phyloP scores from a whole-genome alignment of 495 filamentous ascomycete species.

The Niebla homalea region DNA sequence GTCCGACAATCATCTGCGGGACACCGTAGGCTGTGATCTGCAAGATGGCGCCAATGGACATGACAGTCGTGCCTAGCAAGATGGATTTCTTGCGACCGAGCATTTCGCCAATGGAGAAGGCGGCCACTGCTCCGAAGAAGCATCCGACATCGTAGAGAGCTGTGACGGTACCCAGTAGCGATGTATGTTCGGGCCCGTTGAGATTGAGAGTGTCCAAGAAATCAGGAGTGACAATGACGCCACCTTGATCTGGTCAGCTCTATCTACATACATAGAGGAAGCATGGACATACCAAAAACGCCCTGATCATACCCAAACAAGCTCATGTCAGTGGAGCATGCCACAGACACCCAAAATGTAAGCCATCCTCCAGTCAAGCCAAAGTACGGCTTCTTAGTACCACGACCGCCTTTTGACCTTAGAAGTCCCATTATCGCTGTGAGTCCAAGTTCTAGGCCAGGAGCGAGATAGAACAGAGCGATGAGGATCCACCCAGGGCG shows the following conservation, averaged over 20 bases:
- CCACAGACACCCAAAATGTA: conserved; percentile 43
- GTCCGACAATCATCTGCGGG: conserved; percentile 50
- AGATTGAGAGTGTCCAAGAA: conserved; percentile 41
- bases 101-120: conserved; percentile 44
- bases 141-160: conserved; percentile 47
- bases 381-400: conserved; percentile 32
- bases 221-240: conserved; percentile 42
- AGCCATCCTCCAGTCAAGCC: conserved; percentile 44
- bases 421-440: conserved; percentile 1
- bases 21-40: conserved; percentile 49
- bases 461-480: too few relatives aligned
- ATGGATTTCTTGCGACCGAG: conserved; percentile 47
- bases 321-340: conserved; percentile 44
- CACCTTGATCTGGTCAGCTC: conserved; percentile 22
- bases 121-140: conserved; percentile 20
- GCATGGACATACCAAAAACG: conserved; percentile 29
- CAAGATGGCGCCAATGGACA: conserved; percentile 48
- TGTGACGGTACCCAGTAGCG: conserved; percentile 42
- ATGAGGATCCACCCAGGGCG: too few relatives aligned
- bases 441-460: too few relatives aligned
- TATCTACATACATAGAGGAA: neutral
- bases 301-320: conserved; percentile 51
- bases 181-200: conserved; percentile 33
- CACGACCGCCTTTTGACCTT: neutral
- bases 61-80: conserved; percentile 40